phyloP scores from a whole-genome alignment of 768 basidiomycete species.

The Guyanaporus albipodus region DNA sequence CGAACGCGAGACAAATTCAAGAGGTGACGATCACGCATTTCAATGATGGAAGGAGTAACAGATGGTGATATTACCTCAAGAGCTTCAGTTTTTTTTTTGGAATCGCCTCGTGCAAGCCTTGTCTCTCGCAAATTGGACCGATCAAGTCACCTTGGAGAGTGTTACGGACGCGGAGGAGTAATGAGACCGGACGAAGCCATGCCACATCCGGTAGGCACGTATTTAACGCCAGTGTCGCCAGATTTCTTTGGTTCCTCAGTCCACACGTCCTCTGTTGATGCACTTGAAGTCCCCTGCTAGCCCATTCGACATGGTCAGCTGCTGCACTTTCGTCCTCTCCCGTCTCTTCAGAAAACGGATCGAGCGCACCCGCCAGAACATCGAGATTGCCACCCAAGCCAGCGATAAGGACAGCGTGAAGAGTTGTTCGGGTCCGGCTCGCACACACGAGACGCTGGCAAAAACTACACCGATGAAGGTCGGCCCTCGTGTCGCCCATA shows the following conservation, averaged over 20 bases:
- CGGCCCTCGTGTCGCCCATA: slow-evolving; percentile 35
- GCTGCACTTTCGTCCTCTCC: slow-evolving; percentile 22
- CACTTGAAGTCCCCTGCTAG: slow-evolving; percentile 17
- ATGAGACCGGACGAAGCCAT: slow-evolving; percentile 16
- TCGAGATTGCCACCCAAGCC: slow-evolving; percentile 20
- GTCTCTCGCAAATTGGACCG: slow-evolving; percentile 13
- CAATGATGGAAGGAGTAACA: slow-evolving; percentile 24
- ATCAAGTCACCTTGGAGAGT: slow-evolving; percentile 18
- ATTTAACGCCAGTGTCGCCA: slow-evolving; percentile 20
- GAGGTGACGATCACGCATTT: slow-evolving; percentile 32
- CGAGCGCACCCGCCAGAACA: slow-evolving; percentile 15
- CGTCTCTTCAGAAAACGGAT: slow-evolving; percentile 20
- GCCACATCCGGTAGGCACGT: slow-evolving; percentile 16
- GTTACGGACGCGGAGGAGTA: slow-evolving; percentile 9
- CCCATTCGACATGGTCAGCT: slow-evolving; percentile 27
- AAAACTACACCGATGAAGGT: slow-evolving; percentile 24
- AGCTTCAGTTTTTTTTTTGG: slow-evolving; percentile 22
- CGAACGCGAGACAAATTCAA: slow-evolving; percentile 21
- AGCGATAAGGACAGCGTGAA: slow-evolving; percentile 26
- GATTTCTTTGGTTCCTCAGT: slow-evolving; percentile 9
- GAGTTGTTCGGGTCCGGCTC: slow-evolving; percentile 34
- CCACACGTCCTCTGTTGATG: slow-evolving; percentile 18
- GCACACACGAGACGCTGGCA: slow-evolving; percentile 24
- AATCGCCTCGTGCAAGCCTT: slow-evolving; percentile 26
- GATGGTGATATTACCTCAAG: slow-evolving; percentile 34